Evolutionary conservation across 2,329 filamentous ascomycete species (phyloP).

Genomic region (Penicillium olsonii): DNA sequence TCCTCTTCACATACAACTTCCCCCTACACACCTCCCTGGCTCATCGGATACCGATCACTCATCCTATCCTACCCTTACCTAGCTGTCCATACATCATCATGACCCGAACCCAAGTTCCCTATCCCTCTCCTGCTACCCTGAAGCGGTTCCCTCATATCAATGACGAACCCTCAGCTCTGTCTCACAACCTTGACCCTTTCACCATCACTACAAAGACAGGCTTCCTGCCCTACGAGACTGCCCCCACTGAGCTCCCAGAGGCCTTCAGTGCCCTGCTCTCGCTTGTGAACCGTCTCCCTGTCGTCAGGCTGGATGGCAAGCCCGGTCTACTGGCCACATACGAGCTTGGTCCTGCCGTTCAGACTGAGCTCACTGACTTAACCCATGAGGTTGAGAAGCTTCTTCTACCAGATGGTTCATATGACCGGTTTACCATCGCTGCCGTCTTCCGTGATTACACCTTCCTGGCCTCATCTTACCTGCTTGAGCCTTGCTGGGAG

Average conservation of each 20-base stretch:
- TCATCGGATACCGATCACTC: not conserved
- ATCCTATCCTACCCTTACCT: not conserved
- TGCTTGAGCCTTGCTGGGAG: constrained; percentile 89
- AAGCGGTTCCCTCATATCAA: constrained; percentile 47
- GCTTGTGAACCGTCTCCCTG: constrained; percentile 74
- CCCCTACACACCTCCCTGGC: not conserved
- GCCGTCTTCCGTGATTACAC: constrained; percentile 90
- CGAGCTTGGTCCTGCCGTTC: constrained; percentile 72
- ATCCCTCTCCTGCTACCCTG: constrained; percentile 37
- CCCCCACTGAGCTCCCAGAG: constrained; percentile 59
- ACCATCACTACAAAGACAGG: constrained; percentile 50
- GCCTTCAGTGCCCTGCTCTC: constrained; percentile 74
- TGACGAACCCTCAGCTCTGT: constrained; percentile 44
- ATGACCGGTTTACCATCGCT: constrained; percentile 77
- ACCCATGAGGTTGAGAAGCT: constrained; percentile 72
- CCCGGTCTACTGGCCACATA: constrained; percentile 76
- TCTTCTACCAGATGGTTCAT: constrained; percentile 48
- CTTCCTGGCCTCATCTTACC: constrained; percentile 84
- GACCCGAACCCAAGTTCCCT: constrained; percentile 35
- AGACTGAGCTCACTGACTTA: constrained; percentile 74
- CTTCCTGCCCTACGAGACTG: constrained; percentile 45
- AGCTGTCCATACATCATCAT: constrained; percentile 27
- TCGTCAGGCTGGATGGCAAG: constrained; percentile 70
- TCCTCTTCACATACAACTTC: constrained; percentile 5
- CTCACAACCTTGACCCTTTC: constrained; percentile 47